Evolutionary conservation across 768 basidiomycete species (phyloP), one percentile per base, ranked within the genome.

Genomic region (Termitomyces sp.): DNA sequence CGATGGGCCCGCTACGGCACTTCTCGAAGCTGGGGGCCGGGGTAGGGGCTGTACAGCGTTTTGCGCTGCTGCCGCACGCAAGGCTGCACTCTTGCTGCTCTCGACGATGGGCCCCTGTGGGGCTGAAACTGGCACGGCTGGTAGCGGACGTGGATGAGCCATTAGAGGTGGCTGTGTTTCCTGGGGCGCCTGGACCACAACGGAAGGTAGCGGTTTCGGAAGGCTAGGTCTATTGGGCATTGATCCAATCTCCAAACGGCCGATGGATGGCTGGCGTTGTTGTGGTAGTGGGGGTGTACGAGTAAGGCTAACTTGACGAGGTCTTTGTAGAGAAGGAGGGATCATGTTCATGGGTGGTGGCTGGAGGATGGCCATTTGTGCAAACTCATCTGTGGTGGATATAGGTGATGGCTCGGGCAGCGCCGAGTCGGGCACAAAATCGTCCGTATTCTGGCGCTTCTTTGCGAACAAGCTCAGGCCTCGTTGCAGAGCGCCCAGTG

Each of bases 211-310:
- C 4, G 68, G 66, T 46, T 65, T 67, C 0, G 65, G 63, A 7
- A 68, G 60, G 32, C 61, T 61, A 18, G 64, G 42, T 57, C 61
- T 40, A 59, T 24, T 60, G 9, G 68, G 44, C 33, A 64, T 58
- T 40, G 66, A 67, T 15, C 70, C 72, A 60, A 73, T 72, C 49
- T 75, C 72, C 46, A 74, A 55, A 33, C 72, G 67, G 1, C 69
- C 67, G 12, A 69, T 60, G 38, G 70, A 71, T 6, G 70, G 66
- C 49, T 69, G 70, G 5, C 70, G 61, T 11, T 64, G 60, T 1
- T 68, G 67, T 28, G 28, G 28, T 28, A 28, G 28, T 28, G 28
- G 28, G 28, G 28, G 28, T 28, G 70, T 68, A 28, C 71, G 69
- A 11, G 71, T 67, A 55, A 51, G 62, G 56, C 39, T 70, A 59